These are phyloP conservation scores for Neurospora sp. DNA, from an alignment of 495 filamentous ascomycete species.

Conservation along the genomic window DNA sequence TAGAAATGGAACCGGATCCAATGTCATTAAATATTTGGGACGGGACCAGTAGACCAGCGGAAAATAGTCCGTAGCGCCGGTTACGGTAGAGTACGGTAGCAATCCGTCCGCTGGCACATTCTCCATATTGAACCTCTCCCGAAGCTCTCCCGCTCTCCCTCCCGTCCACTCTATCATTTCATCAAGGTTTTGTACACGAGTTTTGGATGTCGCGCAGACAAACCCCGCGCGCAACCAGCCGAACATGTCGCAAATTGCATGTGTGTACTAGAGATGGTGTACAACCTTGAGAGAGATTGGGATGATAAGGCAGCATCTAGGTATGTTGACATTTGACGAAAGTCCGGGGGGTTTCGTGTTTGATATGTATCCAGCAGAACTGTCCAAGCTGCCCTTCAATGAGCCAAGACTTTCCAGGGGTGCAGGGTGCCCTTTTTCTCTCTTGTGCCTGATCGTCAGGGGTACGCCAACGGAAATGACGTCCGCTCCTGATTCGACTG, in stretches of 20 bases:
- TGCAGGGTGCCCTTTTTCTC: neutral
- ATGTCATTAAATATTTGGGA: neutral
- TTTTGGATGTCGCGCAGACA: neutral
- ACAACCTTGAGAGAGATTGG: neutral
- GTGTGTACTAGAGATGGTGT: neutral
- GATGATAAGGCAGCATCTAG: neutral
- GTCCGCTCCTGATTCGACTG: neutral
- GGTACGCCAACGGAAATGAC: neutral
- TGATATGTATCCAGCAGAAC: neutral
- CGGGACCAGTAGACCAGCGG: neutral
- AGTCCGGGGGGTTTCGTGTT: neutral
- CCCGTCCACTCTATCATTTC: neutral
- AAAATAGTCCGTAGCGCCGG: neutral
- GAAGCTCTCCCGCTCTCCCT: neutral
- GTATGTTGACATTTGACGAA: neutral
- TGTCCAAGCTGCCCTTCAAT: neutral
- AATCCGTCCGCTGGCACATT: neutral
- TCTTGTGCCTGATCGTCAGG: neutral
- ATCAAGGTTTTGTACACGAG: neutral
- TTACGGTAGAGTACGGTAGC: neutral
- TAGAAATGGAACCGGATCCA: neutral
- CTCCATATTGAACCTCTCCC: neutral
- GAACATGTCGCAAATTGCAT: neutral
- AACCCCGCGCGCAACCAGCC: neutral
- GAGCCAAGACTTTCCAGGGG: neutral